Evolutionary conservation across 1,284 basidiomycete species (phyloP).

Genomic region (Cystobasidium sp.): DNA sequence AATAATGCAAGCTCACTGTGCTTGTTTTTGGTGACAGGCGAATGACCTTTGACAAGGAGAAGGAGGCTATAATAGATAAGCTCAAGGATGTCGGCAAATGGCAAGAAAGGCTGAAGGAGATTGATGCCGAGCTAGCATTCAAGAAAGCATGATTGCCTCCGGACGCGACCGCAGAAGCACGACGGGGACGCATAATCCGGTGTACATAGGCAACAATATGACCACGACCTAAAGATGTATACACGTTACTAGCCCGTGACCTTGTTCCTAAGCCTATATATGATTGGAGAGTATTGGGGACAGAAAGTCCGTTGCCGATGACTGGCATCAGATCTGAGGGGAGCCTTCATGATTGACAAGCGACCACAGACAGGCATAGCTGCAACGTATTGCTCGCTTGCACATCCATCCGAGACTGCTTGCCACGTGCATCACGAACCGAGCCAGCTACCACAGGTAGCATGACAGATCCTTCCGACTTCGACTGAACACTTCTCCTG

Average conservation of each 20-base stretch:
- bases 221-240: too few species aligned
- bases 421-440: not conserved
- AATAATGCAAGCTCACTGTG: not conserved
- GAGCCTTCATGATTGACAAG: not conserved
- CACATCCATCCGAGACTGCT: not conserved
- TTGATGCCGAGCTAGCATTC: constrained; percentile 58
- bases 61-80: constrained; percentile 56
- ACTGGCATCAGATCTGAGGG: constrained; percentile 4
- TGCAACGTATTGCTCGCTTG: not conserved
- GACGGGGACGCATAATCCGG: not conserved
- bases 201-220: not conserved
- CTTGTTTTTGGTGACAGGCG: constrained; percentile 53
- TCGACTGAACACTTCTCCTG: not conserved
- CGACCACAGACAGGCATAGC: constrained; percentile 2
- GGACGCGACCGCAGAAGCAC: not conserved
- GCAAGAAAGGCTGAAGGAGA: constrained; percentile 57
- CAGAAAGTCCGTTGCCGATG: not conserved
- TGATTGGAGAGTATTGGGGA: not conserved
- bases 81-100: constrained; percentile 58
- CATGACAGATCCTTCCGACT: not conserved
- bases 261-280: not conserved
- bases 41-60: constrained; percentile 64
- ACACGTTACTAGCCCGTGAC: too few species aligned
- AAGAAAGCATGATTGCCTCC: constrained; percentile 30
- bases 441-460: not conserved